Evolutionary conservation across 257 asterid genomes (phyloP), one percentile per base, ranked within the genome.

Genomic region (Jacaranda copaia): DNA sequence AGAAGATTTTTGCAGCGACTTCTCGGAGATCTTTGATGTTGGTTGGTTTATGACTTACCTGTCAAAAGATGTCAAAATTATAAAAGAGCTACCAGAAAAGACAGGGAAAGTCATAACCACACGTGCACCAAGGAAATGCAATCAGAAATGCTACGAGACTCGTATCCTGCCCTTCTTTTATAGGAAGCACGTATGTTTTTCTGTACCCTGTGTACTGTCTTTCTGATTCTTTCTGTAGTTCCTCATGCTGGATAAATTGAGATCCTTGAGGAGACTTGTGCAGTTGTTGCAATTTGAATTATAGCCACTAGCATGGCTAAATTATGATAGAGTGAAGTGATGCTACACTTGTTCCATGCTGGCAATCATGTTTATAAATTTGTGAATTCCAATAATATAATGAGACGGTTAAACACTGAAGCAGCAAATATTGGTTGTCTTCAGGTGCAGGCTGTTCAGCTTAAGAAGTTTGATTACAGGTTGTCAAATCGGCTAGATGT

Each of bases 61-160:
- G 15, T 77, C 88, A 1, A 80, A 82, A 74, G 93, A 88, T 79
- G 89, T 92, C 36, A 86, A 79, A 65, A 85, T 92, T 42, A 70
- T 90, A 42, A 40, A 81, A 69, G 73, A 88, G 72, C 89, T 90
- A 35, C 97, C 96, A 5, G 75, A 68, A 46, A 79, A 71, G 0
- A 85, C 74, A 51, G 89, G 88, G 71, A 90, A 75, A 64, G 66
- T 84, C 70, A 56, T 82, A 56, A 90, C 77, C 13, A 87, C 89
- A 0, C 91, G 93, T 13, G 93, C 85, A 60, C 97, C 97, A 1
- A 85, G 96, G 81, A 92, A 87, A 79, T 92, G 97, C 81, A 85
- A 80, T 45, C 72, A 78, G 39, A 74, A 75, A 48, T 92, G 96
- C 80, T 92, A 92, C 25, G 70, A 82, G 85, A 86, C 90, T 58